A percentile compares a stretch with the other conserved stretches of the same genome.
These are phyloP conservation scores for Phytophthora chlamydospora DNA, from an alignment of 352 stramenopile species.

Conservation along the genomic window DNA sequence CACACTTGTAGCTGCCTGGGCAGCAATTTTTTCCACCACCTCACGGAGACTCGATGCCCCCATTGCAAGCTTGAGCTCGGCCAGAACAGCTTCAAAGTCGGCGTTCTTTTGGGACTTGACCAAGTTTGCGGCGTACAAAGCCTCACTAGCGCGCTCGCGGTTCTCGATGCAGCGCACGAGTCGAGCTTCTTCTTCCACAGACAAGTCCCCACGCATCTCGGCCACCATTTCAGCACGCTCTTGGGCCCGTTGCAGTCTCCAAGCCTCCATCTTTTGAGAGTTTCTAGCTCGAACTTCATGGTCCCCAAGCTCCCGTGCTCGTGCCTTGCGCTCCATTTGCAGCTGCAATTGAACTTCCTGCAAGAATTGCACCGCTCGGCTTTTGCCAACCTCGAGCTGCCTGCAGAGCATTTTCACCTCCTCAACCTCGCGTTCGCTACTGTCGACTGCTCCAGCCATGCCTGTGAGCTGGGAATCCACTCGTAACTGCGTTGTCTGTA, in stretches of 20 bases:
- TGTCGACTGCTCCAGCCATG: conserved; percentile 73
- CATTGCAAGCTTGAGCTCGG: conserved; percentile 71
- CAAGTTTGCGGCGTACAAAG: conserved; percentile 65
- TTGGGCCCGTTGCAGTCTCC: conserved; percentile 70
- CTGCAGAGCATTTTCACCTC: conserved; percentile 79
- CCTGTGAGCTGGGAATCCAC: conserved; percentile 71
- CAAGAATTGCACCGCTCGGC: conserved; percentile 70
- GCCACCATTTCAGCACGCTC: conserved; percentile 80
- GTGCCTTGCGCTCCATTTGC: conserved; percentile 65
- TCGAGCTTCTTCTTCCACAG: conserved; percentile 61
- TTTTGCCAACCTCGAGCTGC: conserved; percentile 82
- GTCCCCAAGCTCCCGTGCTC: conserved; percentile 71
- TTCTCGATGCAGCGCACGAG: conserved; percentile 69
- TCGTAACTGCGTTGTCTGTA: conserved; percentile 77
- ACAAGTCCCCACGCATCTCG: conserved; percentile 76
- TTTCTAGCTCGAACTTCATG: conserved; percentile 82
- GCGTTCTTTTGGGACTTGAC: conserved; percentile 73
- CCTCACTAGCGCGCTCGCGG: conserved; percentile 67
- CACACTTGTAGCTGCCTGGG: conserved; percentile 55
- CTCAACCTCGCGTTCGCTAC: conserved; percentile 65
- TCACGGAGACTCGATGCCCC: conserved; percentile 57
- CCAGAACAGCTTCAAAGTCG: conserved; percentile 71
- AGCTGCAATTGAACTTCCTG: conserved; percentile 83
- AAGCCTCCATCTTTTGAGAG: conserved; percentile 83
- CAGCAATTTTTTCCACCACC: conserved; percentile 77